Evolutionary conservation across 1,139 yeast genomes (phyloP), one percentile per base, ranked within the genome.

Genomic region (Yamadazyma triangularis): DNA sequence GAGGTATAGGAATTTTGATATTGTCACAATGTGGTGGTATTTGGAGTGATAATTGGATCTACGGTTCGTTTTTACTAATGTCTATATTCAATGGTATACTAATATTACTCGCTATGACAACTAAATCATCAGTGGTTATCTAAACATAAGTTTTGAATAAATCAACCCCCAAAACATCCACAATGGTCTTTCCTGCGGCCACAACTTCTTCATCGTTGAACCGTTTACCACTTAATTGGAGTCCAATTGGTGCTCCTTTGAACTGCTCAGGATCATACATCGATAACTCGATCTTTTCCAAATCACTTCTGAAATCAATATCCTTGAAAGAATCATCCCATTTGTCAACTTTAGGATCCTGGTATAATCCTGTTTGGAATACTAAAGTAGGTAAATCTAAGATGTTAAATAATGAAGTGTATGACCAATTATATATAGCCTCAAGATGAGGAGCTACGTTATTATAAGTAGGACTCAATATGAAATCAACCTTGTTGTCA

Each of bases 1-100:
- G 88, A 7, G 87, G 86, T 1, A 32, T 77, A n/a, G 91, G 91
- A 2, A 79, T 81, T 15, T 54, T 82, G 35, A 34, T 77, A 1
- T 58, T 80, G 15, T 70, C 79, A 24, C 72, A 73, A 42, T 29
- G 78, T 10, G 89, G 89, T 4, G 88, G 88, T 1, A 47, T 56
- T 24, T 59, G 77, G 44, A 73, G 83, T 24, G 87, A 79, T 46
- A 34, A 41, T 24, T 75, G 79, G 75, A 58, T 69, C 13, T 70
- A 76, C 28, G 73, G 76, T 1, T 86, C 88, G 3, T 81, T 81
- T 42, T 51, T 74, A 27, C 52, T 79, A 8, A 56, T 79, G 41
- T 77, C 76, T 0, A 14, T 55, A 4, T 67, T 77, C 44, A 68
- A 76, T 30, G 23, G 25, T 12, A 25, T 29, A 8, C 32, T 41